phyloP scores from a whole-genome alignment of 2,329 filamentous ascomycete species.

The Dactylellina drechsleri region DNA sequence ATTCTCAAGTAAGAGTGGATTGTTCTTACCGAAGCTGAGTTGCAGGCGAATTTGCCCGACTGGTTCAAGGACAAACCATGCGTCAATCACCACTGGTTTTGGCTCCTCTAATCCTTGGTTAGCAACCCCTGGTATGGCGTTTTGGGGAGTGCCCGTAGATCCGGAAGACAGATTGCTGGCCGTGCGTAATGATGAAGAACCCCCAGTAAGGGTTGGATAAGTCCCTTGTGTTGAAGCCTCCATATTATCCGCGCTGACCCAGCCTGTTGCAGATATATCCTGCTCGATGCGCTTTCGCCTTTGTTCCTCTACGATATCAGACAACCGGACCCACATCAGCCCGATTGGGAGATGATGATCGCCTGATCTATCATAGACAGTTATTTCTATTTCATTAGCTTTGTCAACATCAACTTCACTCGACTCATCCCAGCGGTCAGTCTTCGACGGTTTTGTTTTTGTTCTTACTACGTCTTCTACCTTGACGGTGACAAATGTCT shows the following conservation, averaged over 20 bases:
- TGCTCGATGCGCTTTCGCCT: conserved; percentile 96
- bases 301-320: conserved; percentile 97
- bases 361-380: conserved; percentile 93
- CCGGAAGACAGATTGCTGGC: conserved; percentile 65
- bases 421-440: conserved; percentile 89
- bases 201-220: conserved; percentile 53
- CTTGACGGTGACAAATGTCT: conserved; percentile 95
- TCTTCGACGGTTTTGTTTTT: conserved; percentile 83
- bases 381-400: conserved; percentile 97
- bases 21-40: conserved; percentile 77
- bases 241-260: conserved; percentile 98
- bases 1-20: neutral
- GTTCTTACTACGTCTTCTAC: conserved; percentile 94
- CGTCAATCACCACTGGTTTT: conserved; percentile 69
- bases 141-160: conserved; percentile 62
- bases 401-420: conserved; percentile 96
- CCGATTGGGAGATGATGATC: conserved; percentile 93
- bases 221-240: conserved; percentile 61
- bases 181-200: conserved; percentile 69
- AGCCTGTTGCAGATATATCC: conserved; percentile 91
- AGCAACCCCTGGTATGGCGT: conserved; percentile 62
- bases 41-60: conserved; percentile 91
- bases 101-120: conserved; percentile 37
- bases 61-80: conserved; percentile 97
- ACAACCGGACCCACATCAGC: conserved; percentile 94